phyloP scores from a whole-genome alignment of 2,329 filamentous ascomycete species.

The Phaeosphaeriaceae sp. region DNA sequence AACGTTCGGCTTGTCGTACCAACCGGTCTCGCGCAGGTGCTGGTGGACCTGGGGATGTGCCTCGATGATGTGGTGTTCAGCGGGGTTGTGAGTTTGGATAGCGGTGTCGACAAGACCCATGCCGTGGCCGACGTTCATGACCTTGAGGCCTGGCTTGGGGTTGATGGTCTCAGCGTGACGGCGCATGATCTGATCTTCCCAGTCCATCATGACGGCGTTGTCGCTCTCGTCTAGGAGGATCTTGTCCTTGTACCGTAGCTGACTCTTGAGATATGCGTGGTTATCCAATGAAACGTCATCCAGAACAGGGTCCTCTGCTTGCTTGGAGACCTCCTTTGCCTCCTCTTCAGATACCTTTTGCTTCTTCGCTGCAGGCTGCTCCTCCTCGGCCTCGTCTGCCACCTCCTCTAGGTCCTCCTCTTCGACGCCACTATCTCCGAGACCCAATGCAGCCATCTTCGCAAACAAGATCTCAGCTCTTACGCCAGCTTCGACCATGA shows the following conservation, averaged over 20 bases:
- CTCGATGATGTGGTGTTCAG: slow-evolving; percentile 83
- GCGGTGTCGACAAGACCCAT: slow-evolving; percentile 88
- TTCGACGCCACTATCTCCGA: slow-evolving; percentile 29
- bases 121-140: slow-evolving; percentile 87
- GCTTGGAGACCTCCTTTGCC: slow-evolving; percentile 32
- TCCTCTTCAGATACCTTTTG: slow-evolving; percentile 40
- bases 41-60: slow-evolving; percentile 79
- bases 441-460: slow-evolving; percentile 41
- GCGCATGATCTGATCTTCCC: slow-evolving; percentile 88
- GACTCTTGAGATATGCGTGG: slow-evolving; percentile 46
- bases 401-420: slow-evolving; percentile 34
- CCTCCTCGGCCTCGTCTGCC: slow-evolving; percentile 19
- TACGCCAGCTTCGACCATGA: slow-evolving; percentile 47
- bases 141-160: slow-evolving; percentile 66
- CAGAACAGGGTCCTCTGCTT: slow-evolving; percentile 31
- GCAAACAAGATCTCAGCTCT: slow-evolving; percentile 45
- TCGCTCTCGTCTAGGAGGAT: slow-evolving; percentile 73
- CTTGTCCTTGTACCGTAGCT: slow-evolving; percentile 41
- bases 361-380: slow-evolving; percentile 43
- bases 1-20: slow-evolving; percentile 67
- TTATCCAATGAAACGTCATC: slow-evolving; percentile 49
- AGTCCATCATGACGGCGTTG: slow-evolving; percentile 94
- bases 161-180: slow-evolving; percentile 74
- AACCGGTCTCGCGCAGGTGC: slow-evolving; percentile 71
- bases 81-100: slow-evolving; percentile 72